Percentiles rank a stretch among this genome's conserved stretches.
Conservation (phyloP, 768 basidiomycete genomes). For the Fomitopsis serialis region DNA sequence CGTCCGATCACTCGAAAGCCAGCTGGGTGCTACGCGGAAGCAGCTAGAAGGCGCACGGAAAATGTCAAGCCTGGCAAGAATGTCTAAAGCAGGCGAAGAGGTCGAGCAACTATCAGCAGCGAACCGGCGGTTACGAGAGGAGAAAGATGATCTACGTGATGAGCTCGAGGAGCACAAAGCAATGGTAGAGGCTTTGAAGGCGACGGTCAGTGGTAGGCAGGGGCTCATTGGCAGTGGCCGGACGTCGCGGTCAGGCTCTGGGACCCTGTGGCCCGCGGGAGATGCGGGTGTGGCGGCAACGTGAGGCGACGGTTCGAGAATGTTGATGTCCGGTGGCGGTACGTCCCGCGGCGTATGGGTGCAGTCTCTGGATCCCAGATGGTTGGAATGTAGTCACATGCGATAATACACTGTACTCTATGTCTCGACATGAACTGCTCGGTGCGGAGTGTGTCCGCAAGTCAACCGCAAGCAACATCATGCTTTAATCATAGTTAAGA, state of each 20-base stretch:
- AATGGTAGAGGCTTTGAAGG: slow-evolving; percentile 64
- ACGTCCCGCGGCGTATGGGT: no score
- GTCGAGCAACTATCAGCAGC: slow-evolving; percentile 39
- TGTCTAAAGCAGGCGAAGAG: slow-evolving; percentile 20
- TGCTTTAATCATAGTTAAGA: no score
- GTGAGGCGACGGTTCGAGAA: background rate
- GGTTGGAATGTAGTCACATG: no score
- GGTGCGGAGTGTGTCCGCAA: no score
- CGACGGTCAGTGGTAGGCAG: slow-evolving; percentile 35
- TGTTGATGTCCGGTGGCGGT: no score
- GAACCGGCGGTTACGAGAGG: slow-evolving; percentile 51
- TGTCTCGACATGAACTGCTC: no score
- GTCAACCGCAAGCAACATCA: no score
- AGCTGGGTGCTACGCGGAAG: slow-evolving; percentile 40
- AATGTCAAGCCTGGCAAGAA: slow-evolving; percentile 3
- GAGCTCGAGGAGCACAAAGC: slow-evolving; percentile 63
- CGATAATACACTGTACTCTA: no score
- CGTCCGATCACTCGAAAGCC: slow-evolving; percentile 59
- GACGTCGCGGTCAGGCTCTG: background rate
- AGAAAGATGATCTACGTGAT: slow-evolving; percentile 50
- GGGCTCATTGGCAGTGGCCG: slow-evolving; percentile 34
- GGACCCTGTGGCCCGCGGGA: no score
- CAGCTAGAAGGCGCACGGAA: slow-evolving; percentile 30
- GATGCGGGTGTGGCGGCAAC: background rate
- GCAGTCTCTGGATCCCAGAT: no score